Evolutionary conservation across 2,329 filamentous ascomycete genomes (phyloP), one percentile per base, ranked within the genome.

Genomic region (Alternaria brassicae): DNA sequence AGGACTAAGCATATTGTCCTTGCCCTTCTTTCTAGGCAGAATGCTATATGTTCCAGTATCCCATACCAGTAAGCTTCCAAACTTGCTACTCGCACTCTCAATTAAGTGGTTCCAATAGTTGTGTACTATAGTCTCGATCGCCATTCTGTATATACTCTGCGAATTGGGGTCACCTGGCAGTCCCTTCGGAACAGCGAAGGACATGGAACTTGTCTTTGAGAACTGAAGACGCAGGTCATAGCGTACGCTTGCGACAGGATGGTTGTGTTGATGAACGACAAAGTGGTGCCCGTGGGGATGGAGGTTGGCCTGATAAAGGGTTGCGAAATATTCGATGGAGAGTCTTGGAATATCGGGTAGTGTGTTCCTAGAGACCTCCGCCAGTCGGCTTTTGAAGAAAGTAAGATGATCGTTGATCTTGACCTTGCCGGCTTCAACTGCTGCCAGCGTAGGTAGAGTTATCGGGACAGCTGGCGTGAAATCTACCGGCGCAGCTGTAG

Each of bases 201-300:
- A 89, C 10, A 86, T 83, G 25, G 87, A 88, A 69, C 88, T 91
- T 0, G 84, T 84, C 57, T 83, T 81, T 28, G 89, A 91, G 72
- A 91, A 89, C 73, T 91, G 89, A 17, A 91, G 79, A 3, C 89
- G 82, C 19, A 91, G 80, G 73, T 91, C 89, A 78, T 91, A 90
- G 71, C 89, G 87, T 1, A 83, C 82, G 23, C 89, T 88, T 9
- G 89, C 88, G 41, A 90, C 74, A 1, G 89, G 89, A 71, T 91
- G 89, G 69, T 91, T 88, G 71, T 92, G 89, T 70, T 92, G 89
- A 72, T 91, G 88, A 36, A 91, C 83, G 51, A 91, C 85, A 69
- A 91, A 91, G 36, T 81, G 78, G 21, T 76, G 74, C 8, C 84
- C 84, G 41, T 81, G 60, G 0, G 72, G 55, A 56, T 81, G 76